phyloP scores from a whole-genome alignment of 2,329 filamentous ascomycete species.

The Triangularia verruculosa region DNA sequence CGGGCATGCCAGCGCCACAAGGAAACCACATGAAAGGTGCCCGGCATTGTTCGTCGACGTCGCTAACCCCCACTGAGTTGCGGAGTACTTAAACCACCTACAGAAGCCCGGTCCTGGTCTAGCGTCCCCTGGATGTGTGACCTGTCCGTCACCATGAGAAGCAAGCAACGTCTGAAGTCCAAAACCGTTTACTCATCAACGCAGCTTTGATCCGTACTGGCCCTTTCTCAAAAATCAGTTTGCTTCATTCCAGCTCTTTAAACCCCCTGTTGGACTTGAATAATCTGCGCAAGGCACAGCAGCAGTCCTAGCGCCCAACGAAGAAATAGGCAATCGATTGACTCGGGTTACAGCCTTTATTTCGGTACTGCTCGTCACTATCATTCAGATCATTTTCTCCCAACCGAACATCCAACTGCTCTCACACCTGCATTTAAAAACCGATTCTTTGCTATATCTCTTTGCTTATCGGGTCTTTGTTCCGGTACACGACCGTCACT shows the following conservation, averaged over 20 bases:
- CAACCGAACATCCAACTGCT: not conserved
- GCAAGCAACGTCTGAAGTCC: slow-evolving; percentile 3
- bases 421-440: not conserved
- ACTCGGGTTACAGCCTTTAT: not conserved
- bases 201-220: not conserved
- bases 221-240: not conserved
- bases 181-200: not conserved
- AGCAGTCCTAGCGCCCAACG: not conserved
- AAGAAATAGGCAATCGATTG: not conserved
- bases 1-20: not conserved
- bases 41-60: not conserved
- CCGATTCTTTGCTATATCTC: not conserved
- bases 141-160: slow-evolving; percentile 9
- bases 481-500: not conserved
- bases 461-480: not conserved
- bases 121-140: slow-evolving; percentile 2
- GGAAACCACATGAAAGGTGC: not conserved
- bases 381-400: not conserved
- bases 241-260: not conserved
- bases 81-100: slow-evolving; percentile 1
- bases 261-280: not conserved
- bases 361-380: not conserved
- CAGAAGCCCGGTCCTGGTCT: slow-evolving; percentile 6
- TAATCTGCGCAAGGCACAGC: not conserved
- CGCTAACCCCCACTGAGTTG: slow-evolving; percentile 1